phyloP scores from a whole-genome alignment of 2,329 filamentous ascomycete genomes.

The Aspergillus neoniger region DNA sequence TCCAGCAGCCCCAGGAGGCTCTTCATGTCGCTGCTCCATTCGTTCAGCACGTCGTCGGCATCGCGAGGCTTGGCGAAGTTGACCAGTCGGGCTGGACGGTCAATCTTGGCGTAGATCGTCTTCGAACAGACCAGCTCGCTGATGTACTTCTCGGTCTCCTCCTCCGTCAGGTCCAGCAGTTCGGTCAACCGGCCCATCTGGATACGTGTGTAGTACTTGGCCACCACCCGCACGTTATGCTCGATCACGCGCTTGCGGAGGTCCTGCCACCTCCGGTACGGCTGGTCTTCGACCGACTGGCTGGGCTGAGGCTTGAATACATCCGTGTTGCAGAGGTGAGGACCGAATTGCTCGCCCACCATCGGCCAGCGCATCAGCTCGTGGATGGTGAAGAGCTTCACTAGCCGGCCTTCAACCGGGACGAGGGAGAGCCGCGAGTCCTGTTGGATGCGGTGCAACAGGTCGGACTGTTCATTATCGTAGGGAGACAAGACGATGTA shows the following conservation, averaged over 20 bases:
- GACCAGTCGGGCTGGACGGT: conserved; percentile 86
- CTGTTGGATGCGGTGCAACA: conserved; percentile 87
- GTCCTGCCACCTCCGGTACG: conserved; percentile 85
- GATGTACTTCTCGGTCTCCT: conserved; percentile 99
- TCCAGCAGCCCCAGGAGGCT: conserved; percentile 80
- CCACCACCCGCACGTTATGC: conserved; percentile 96
- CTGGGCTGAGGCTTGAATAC: conserved; percentile 72
- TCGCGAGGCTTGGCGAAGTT: conserved; percentile 94
- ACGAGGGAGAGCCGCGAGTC: conserved; percentile 80
- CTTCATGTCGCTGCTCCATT: conserved; percentile 99
- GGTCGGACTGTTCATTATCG: conserved; percentile 97
- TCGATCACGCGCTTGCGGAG: conserved; percentile 98
- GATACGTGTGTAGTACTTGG: conserved; percentile 98
- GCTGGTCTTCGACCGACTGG: conserved; percentile 73
- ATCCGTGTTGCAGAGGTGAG: conserved; percentile 83
- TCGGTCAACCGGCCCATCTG: conserved; percentile 87
- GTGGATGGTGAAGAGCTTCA: conserved; percentile 91
- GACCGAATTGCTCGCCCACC: conserved; percentile 83
- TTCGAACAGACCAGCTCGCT: conserved; percentile 95
- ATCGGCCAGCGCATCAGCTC: conserved; percentile 99
- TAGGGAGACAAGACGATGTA: conserved; percentile 95
- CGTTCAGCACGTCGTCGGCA: conserved; percentile 93
- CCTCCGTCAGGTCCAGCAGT: conserved; percentile 86
- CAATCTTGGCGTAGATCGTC: conserved; percentile 97
- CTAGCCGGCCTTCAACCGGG: conserved; percentile 75